Percentiles rank a stretch among this genome's conserved stretches.
Conservation (phyloP, 371 early-diverging fungal genomes). For the Syncephalastrum racemosum region DNA sequence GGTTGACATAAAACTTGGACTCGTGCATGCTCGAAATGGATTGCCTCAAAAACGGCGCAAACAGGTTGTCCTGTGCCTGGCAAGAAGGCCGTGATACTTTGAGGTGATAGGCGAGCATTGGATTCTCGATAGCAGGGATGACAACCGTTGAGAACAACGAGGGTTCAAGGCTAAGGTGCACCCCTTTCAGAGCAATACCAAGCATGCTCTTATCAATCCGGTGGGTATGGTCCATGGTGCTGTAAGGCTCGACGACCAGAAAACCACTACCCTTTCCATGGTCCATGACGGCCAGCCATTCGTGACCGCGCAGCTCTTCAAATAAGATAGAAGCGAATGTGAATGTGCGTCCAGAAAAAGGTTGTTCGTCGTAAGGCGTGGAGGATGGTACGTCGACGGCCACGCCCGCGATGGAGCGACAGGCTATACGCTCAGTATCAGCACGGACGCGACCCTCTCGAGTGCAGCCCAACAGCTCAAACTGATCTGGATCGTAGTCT, state of each 20-base stretch:
- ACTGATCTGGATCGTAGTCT: conserved; percentile 30
- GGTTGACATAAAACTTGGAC: conserved; percentile 66
- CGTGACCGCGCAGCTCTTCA: conserved; percentile 38
- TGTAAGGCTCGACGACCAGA: conserved; percentile 53
- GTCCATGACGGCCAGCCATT: conserved; percentile 50
- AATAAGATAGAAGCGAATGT: conserved; percentile 43
- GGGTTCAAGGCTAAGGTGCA: conserved; percentile 28
- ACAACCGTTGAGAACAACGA: conserved; percentile 52
- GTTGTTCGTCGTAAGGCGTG: conserved; percentile 22
- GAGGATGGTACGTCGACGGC: conserved; percentile 52
- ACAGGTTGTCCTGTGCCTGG: conserved; percentile 31
- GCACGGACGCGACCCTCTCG: conserved; percentile 1
- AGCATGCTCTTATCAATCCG: conserved; percentile 46
- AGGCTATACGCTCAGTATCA: conserved; percentile 18
- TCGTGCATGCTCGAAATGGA: conserved; percentile 73
- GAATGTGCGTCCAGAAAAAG: conserved; percentile 44
- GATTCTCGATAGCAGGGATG: conserved; percentile 61
- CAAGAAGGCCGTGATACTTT: conserved; percentile 51
- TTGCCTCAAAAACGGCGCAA: conserved; percentile 64
- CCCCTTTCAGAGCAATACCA: conserved; percentile 40
- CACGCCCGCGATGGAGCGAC: conserved; percentile 27
- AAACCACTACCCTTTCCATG: conserved; percentile 40
- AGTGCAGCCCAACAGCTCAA: conserved; percentile 3
- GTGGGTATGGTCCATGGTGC: conserved; percentile 27
- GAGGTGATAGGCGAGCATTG: conserved; percentile 61